phyloP scores from a whole-genome alignment of 768 basidiomycete genomes.

The Lyophyllum shimeji region DNA sequence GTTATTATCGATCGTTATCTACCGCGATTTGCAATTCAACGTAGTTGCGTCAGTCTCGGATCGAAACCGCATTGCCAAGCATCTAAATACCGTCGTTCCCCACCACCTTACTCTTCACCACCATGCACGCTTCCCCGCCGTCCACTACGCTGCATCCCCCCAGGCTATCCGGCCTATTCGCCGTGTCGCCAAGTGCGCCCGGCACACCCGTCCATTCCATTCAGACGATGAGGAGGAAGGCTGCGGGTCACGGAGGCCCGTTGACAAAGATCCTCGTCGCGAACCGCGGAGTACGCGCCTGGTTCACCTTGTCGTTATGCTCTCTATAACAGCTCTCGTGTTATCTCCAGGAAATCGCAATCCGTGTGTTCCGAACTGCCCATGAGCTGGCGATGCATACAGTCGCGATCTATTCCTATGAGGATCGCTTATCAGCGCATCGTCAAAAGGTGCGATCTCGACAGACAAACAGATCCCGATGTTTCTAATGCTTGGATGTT shows the following conservation, averaged over 20 bases:
- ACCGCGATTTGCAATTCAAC: neutral
- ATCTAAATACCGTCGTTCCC: conserved; percentile 5
- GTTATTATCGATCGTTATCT: conserved; percentile 7
- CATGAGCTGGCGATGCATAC: conserved; percentile 99
- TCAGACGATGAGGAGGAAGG: conserved; percentile 87
- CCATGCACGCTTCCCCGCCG: conserved; percentile 43
- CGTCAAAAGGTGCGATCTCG: conserved; percentile 78
- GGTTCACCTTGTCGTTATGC: conserved; percentile 10
- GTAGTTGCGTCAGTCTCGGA: conserved; percentile 6
- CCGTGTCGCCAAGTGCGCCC: conserved; percentile 72
- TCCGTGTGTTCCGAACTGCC: conserved; percentile 96
- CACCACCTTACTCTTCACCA: conserved; percentile 20
- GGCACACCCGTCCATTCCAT: conserved; percentile 89
- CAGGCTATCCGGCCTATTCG: conserved; percentile 70
- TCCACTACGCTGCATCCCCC: conserved; percentile 62
- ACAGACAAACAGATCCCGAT: conserved; percentile 9
- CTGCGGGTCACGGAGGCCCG: conserved; percentile 87
- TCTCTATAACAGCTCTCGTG: conserved; percentile 3
- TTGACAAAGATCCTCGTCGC: conserved; percentile 91
- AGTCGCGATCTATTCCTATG: conserved; percentile 96
- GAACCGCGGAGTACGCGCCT: conserved; percentile 76
- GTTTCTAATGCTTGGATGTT: conserved; percentile 30
- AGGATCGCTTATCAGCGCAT: conserved; percentile 96
- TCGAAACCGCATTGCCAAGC: conserved; percentile 8
- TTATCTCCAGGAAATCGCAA: conserved; percentile 90